Base-by-base conservation (phyloP, 2,329 filamentous ascomycete species). In the Ascochyta koolunga region DNA sequence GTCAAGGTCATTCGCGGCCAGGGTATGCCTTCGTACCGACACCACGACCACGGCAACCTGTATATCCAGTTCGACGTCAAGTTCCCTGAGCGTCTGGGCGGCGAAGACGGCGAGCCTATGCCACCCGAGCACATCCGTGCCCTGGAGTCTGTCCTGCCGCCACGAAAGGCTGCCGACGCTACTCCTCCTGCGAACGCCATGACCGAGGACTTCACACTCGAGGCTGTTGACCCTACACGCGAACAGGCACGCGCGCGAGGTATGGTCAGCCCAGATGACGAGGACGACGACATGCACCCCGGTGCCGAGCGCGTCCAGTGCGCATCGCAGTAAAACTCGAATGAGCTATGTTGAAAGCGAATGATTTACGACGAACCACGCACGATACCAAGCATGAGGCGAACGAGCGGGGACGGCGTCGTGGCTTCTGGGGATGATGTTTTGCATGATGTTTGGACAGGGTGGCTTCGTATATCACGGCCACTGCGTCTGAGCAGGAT, bases 61-160 rank as follows among this genome's bases (percentile, higher is more conserved):
- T 99, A 95, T 82, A 92, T 99, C 71, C 91, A 96, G 74, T 99
- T 99, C 80, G 88, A 90, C 70, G 92, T 99, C 79, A 96, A 96
- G 80, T 98, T 99, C 84, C 95, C 95, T 42, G 88, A 80, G 40
- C 69, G 69, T 19, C 70, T 82, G 22, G 65, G 62, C 46, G 77
- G 76, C 18, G 74, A 76, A 22, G 77, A 80, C 18, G 80, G 75
- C 48, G 73, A 67, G 44, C 70, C 78, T 5, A 75, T 81, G 72
- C 71, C 89, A 45, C 80, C 86, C 15, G 82, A 86, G 53, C 88
- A 90, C 59, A 89, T 96, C 66, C 86, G 90, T 52, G 82, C 88
- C 11, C 87, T 99, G 33, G 92, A 95, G 72, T 84, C 87, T 66
- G 87, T 96, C 50, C 85, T 99, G n/a, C 93, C 93, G 2, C 78